phyloP scores from a whole-genome alignment of 1,284 basidiomycete species.

The Ustilago nuda region DNA sequence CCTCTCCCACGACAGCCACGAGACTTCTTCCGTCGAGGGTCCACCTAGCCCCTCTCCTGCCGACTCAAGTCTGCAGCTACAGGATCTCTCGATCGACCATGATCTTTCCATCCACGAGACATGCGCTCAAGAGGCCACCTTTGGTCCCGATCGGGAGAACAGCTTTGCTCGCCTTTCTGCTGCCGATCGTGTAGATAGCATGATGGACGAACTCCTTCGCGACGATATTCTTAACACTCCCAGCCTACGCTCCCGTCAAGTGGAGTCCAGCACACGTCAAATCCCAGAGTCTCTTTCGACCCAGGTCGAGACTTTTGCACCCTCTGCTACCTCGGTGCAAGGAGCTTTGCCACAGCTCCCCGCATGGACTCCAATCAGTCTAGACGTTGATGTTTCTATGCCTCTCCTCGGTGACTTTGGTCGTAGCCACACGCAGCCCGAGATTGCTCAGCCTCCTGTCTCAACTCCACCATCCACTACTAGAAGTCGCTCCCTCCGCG shows the following conservation, averaged over 20 bases:
- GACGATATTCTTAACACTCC: conserved; percentile 59
- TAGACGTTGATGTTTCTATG: conserved; percentile 32
- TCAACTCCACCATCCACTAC: conserved; percentile 19
- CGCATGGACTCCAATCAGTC: conserved; percentile 61
- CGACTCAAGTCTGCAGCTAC: conserved; percentile 16
- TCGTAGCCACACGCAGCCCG: conserved; percentile 32
- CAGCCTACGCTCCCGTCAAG: conserved; percentile 20
- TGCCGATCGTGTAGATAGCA: conserved; percentile 60
- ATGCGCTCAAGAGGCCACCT: conserved; percentile 19
- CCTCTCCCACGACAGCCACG: conserved; percentile 47
- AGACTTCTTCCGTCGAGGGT: conserved; percentile 54
- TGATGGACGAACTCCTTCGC: conserved; percentile 64
- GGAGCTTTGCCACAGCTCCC: conserved; percentile 57
- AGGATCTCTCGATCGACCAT: conserved; percentile 40
- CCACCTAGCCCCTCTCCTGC: conserved; percentile 38
- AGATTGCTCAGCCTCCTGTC: conserved; percentile 3
- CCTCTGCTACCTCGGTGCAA: conserved; percentile 2
- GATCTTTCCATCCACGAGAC: conserved; percentile 10
- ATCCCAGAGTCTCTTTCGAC: conserved; percentile 17
- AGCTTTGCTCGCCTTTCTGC: conserved; percentile 54
- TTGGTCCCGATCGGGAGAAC: conserved; percentile 34
- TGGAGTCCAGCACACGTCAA: conserved; percentile 1
- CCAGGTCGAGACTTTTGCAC: conserved; percentile 8
- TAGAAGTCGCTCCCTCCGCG: conserved; percentile 24
- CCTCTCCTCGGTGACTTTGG: conserved; percentile 21